phyloP scores from a whole-genome alignment of 805 yeast genomes.

The Cephaloascus fragrans region DNA sequence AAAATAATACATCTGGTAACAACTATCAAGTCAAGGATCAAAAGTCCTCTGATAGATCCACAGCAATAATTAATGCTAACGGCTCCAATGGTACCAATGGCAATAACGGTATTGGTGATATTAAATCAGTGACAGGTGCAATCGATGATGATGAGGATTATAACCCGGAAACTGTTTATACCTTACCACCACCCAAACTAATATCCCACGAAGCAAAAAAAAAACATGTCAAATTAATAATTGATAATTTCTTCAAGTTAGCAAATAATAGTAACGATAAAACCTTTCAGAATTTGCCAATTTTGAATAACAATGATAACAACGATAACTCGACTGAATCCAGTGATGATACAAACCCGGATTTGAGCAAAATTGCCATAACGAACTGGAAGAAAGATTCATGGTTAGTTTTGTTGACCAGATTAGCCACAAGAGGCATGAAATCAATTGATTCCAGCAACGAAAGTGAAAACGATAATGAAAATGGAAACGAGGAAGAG shows the following conservation, averaged over 20 bases:
- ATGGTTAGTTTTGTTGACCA: conserved; percentile 66
- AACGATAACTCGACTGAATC: conserved; percentile 9
- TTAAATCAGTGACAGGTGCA: conserved; percentile 4
- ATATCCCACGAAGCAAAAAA: conserved; percentile 46
- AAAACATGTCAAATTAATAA: conserved; percentile 44
- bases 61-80: not conserved
- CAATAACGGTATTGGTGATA: conserved; percentile 6
- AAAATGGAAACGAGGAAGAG: conserved; percentile 9
- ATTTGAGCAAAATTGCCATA: conserved; percentile 50
- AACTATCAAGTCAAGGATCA: conserved; percentile 18
- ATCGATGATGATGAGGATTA: conserved; percentile 16
- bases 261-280: conserved; percentile 22
- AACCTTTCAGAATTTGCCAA: not conserved
- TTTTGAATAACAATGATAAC: conserved; percentile 2
- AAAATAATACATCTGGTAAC: conserved; percentile 11
- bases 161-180: conserved; percentile 32
- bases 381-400: conserved; percentile 49
- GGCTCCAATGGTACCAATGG: not conserved
- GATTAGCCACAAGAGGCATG: conserved; percentile 80
- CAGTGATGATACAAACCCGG: conserved; percentile 24
- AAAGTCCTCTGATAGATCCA: not conserved
- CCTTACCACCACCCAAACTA: conserved; percentile 48
- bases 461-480: conserved; percentile 1
- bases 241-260: conserved; percentile 46
- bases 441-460: conserved; percentile 11